phyloP scores from a whole-genome alignment of 116 monocot species.

The Thalassia testudinum region DNA sequence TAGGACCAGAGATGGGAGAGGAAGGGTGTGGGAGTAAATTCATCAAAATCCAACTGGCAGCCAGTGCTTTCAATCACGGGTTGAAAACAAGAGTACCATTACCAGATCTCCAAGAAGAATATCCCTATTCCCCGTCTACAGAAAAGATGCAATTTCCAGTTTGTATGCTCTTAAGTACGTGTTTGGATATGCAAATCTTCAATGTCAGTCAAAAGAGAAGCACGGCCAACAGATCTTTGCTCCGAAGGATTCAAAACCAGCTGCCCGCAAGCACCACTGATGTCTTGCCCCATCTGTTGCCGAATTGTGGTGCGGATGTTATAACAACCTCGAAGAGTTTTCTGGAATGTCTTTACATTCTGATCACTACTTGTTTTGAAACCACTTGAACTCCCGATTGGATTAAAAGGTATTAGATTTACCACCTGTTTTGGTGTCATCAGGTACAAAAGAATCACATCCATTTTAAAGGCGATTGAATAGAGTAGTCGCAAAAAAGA shows the following conservation, averaged over 20 bases:
- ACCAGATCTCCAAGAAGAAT: no score
- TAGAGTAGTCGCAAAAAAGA: no score
- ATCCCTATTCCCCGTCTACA: no score
- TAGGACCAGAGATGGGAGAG: no score
- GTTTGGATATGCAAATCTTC: slow-evolving; percentile 49
- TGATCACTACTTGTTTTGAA: slow-evolving; percentile 46
- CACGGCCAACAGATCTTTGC: slow-evolving; percentile 39
- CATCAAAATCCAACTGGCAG: no score
- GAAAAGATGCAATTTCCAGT: no score
- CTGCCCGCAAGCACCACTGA: slow-evolving; percentile 95
- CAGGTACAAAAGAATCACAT: no score
- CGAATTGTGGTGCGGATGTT: slow-evolving; percentile 83
- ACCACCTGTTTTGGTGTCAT: slow-evolving; percentile 43
- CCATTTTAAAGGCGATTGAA: no score
- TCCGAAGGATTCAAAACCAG: slow-evolving; percentile 58
- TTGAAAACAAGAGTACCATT: no score
- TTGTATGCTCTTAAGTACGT: no score
- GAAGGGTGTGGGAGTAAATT: no score
- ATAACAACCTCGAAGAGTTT: slow-evolving; percentile 54
- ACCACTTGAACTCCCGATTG: slow-evolving; percentile 43
- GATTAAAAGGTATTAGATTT: slow-evolving; percentile 94
- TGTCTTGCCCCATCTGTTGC: slow-evolving; percentile 90
- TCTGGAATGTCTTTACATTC: slow-evolving; percentile 64
- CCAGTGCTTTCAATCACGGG: no score
- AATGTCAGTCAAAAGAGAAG: slow-evolving; percentile 49